Evolutionary conservation across 2,329 filamentous ascomycete species (phyloP).

Genomic region (Massarina eburnea): DNA sequence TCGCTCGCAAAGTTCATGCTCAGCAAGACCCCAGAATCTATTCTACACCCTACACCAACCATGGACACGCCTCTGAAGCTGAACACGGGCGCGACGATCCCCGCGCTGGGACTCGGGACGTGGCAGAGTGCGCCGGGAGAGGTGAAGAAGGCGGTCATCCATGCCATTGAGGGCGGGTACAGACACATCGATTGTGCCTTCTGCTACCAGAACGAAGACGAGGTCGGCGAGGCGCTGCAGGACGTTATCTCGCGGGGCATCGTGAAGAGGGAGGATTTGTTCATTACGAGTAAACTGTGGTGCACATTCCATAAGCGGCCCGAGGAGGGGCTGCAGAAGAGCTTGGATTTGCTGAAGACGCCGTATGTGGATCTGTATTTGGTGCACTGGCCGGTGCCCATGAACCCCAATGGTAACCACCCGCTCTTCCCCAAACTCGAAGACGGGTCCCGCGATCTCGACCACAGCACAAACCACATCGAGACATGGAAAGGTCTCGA

Average conservation of each 20-base stretch:
- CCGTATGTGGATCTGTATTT: conserved; percentile 82
- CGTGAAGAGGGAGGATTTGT: conserved; percentile 75
- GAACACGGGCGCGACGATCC: conserved; percentile 45
- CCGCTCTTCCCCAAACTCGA: conserved; percentile 73
- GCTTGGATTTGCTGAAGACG: conserved; percentile 70
- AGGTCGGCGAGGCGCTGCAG: conserved; percentile 76
- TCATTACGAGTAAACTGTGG: conserved; percentile 86
- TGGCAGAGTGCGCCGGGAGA: conserved; percentile 48
- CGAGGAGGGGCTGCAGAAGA: conserved; percentile 71
- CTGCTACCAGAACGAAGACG: conserved; percentile 79
- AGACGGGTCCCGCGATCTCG: conserved; percentile 74
- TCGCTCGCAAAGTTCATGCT: conserved; percentile 45
- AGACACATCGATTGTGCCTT: conserved; percentile 69
- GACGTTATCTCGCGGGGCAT: conserved; percentile 69
- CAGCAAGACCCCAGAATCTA: conserved; percentile 37
- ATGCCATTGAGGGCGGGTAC: conserved; percentile 53
- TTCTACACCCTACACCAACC: conserved; percentile 40
- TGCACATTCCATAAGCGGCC: conserved; percentile 73
- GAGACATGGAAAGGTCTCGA: conserved; percentile 80
- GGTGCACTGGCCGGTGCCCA: conserved; percentile 80
- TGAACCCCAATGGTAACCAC: conserved; percentile 78
- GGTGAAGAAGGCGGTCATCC: conserved; percentile 51
- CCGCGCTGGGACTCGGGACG: conserved; percentile 42
- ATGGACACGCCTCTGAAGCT: conserved; percentile 44
- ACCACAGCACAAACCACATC: conserved; percentile 68